Evolutionary conservation across 192 early-diverging fungal genomes (phyloP).

Genomic region (Linnemannia zychae): DNA sequence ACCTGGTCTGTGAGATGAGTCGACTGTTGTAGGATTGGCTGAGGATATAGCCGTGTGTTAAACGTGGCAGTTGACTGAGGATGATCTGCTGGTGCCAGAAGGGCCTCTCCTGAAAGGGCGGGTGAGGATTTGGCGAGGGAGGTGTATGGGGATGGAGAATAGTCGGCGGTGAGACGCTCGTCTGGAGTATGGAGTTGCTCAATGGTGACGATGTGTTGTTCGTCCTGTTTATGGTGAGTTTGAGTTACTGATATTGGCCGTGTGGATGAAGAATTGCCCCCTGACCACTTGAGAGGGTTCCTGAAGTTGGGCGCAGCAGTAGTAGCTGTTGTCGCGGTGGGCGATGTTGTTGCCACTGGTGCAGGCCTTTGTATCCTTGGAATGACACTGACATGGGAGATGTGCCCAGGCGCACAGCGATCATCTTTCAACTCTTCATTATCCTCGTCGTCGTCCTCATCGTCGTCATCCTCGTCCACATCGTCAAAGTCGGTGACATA

Average conservation of each 20-base stretch:
- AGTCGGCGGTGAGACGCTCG: background rate
- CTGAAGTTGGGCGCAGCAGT: background rate
- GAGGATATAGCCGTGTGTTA: background rate
- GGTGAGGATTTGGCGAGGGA: constrained; percentile 19
- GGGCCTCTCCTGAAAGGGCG: background rate
- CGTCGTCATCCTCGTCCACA: constrained; percentile 31
- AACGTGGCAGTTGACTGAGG: constrained; percentile 18
- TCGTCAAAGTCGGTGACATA: constrained; percentile 45
- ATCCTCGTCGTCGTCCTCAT: constrained; percentile 22
- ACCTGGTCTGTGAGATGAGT: background rate
- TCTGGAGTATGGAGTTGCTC: constrained; percentile 23
- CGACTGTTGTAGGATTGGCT: background rate
- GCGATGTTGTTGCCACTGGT: background rate
- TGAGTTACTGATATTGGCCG: background rate
- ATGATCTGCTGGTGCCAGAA: background rate
- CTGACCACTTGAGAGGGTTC: constrained; percentile 1
- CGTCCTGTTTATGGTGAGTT: background rate
- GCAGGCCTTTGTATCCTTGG: constrained; percentile 4
- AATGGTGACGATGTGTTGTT: background rate
- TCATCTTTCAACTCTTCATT: background rate
- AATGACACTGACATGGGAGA: background rate
- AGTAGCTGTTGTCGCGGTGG: background rate
- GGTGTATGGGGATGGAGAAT: background rate
- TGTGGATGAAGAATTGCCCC: background rate
- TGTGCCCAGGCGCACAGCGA: too few relatives aligned